Conservation (phyloP, 2,329 filamentous ascomycete genomes). For the Cladosporium sp. region DNA sequence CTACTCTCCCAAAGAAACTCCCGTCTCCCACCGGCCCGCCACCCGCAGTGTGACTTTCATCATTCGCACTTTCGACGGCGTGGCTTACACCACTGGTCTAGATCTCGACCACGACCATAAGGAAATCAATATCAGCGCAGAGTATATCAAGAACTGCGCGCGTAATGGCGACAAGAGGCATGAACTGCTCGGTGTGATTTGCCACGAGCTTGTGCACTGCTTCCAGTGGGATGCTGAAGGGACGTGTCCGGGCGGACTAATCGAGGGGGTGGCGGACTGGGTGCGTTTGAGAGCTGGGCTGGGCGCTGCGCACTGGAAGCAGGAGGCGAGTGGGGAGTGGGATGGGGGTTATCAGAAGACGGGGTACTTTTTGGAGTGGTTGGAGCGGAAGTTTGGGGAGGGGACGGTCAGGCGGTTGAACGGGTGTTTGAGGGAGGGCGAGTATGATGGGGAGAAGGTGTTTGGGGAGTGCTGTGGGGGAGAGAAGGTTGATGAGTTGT, state of each 20-base stretch:
- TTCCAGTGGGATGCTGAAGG: slow-evolving; percentile 74
- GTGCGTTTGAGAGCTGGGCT: slow-evolving; percentile 74
- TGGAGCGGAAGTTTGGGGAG: slow-evolving; percentile 65
- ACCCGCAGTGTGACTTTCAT: slow-evolving; percentile 85
- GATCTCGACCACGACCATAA: slow-evolving; percentile 85
- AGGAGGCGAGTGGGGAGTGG: slow-evolving; percentile 64
- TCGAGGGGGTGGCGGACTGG: slow-evolving; percentile 93
- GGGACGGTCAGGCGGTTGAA: slow-evolving; percentile 61
- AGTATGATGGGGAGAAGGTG: slow-evolving; percentile 60
- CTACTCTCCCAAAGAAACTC: slow-evolving; percentile 23
- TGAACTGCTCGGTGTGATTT: slow-evolving; percentile 77
- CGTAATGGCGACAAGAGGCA: slow-evolving; percentile 46
- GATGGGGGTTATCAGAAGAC: slow-evolving; percentile 88
- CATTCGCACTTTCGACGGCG: slow-evolving; percentile 74
- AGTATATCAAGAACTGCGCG: slow-evolving; percentile 61
- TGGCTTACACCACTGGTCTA: slow-evolving; percentile 83
- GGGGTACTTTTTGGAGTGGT: slow-evolving; percentile 84
- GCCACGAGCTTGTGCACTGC: slow-evolving; percentile 93
- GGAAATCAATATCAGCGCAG: slow-evolving; percentile 83
- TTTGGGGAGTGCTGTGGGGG: slow-evolving; percentile 46
- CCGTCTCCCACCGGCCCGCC: slow-evolving; percentile 47
- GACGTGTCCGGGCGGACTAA: slow-evolving; percentile 65
- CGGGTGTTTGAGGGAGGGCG: slow-evolving; percentile 61
- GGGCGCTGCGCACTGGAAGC: slow-evolving; percentile 80
- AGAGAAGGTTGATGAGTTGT: slow-evolving; percentile 65